Conservation (phyloP, 768 basidiomycete species). For the Rhodosporidiobolus sp. region DNA sequence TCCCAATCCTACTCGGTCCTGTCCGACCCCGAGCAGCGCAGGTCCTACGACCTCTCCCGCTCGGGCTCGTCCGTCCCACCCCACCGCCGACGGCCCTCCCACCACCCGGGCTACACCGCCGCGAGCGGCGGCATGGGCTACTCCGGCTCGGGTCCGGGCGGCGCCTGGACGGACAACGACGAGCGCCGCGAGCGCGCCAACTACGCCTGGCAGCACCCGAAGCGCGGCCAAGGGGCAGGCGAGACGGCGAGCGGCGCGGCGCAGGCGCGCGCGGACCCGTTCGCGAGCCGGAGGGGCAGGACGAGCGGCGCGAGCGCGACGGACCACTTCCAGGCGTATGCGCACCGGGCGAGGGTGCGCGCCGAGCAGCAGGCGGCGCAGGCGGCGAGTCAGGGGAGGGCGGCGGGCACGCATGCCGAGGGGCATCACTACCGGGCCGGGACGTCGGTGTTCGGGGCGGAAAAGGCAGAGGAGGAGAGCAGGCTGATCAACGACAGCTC, state of each 20-base stretch:
- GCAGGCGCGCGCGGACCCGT: constrained; percentile 21
- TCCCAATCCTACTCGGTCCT: constrained; percentile 36
- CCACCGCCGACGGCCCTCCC: not conserved
- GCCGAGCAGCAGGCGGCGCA: not conserved
- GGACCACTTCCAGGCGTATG: constrained; percentile 31
- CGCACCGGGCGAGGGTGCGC: constrained; percentile 7
- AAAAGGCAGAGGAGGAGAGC: constrained; percentile 38
- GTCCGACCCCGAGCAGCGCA: constrained; percentile 24
- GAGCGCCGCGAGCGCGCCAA: constrained; percentile 32
- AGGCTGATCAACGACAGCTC: constrained; percentile 39
- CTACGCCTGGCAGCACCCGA: constrained; percentile 39
- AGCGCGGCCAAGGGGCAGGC: not conserved
- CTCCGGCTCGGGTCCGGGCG: not conserved
- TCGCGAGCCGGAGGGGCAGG: not conserved
- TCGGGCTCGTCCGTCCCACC: not conserved
- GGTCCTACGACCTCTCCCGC: constrained; percentile 30
- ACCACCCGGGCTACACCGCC: constrained; percentile 27
- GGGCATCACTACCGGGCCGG: constrained; percentile 22
- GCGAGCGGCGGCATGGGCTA: constrained; percentile 25
- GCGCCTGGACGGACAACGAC: constrained; percentile 27
- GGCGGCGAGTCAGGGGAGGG: not conserved
- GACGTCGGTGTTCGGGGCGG: constrained; percentile 23
- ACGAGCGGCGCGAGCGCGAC: not conserved
- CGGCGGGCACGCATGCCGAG: not conserved
- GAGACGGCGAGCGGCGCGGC: not conserved